Evolutionary conservation across 2,329 filamentous ascomycete genomes (phyloP).

Genomic region (Pyrenophora teres): DNA sequence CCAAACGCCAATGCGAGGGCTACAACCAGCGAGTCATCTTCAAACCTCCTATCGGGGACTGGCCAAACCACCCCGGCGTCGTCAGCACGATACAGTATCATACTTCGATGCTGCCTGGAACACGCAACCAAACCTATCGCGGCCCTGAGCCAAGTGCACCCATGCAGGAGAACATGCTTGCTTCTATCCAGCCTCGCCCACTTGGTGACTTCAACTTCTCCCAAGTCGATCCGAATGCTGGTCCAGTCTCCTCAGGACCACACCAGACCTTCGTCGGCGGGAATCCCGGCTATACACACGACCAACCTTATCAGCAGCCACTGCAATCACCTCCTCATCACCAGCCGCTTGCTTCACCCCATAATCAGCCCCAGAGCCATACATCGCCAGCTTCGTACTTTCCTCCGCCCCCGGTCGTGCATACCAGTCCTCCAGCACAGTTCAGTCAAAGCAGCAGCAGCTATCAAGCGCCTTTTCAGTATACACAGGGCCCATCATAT

Average conservation of each 20-base stretch:
- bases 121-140: conserved; percentile 29
- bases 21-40: conserved; percentile 82
- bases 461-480: conserved; percentile 30
- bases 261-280: conserved; percentile 24
- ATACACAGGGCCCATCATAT: conserved; percentile 29
- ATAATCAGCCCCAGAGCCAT: conserved; percentile 36
- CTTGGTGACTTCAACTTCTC: conserved; percentile 36
- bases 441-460: conserved; percentile 23
- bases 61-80: conserved; percentile 44
- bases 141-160: conserved; percentile 19
- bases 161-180: conserved; percentile 25
- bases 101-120: conserved; percentile 46
- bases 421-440: conserved; percentile 28
- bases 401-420: conserved; percentile 36
- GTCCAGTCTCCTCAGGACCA: conserved; percentile 11
- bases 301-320: conserved; percentile 36
- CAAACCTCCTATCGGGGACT: conserved; percentile 70
- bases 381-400: conserved; percentile 41
- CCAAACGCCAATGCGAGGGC: conserved; percentile 80
- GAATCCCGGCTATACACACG: conserved; percentile 27
- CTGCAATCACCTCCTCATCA: conserved; percentile 40
- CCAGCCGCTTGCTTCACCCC: conserved; percentile 32
- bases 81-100: conserved; percentile 47
- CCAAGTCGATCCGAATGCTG: conserved; percentile 21
- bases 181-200: conserved; percentile 38